These are phyloP conservation scores for Cryptococcus hybrid DNA, from an alignment of 1,284 basidiomycete genomes.

Conservation along the genomic window DNA sequence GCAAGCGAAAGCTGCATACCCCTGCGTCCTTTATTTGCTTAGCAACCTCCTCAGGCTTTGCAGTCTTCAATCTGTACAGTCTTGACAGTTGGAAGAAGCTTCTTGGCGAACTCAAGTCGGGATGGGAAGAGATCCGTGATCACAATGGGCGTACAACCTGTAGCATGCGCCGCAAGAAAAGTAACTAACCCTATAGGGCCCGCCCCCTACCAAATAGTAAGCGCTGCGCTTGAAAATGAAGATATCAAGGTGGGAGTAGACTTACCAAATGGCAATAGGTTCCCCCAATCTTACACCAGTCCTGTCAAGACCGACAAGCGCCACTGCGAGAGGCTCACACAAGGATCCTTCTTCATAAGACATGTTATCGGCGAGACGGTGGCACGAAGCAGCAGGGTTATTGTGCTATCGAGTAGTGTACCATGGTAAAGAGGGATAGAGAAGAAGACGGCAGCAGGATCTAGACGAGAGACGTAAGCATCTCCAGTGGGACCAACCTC, in stretches of 20 bases:
- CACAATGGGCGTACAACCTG: constrained; percentile 57
- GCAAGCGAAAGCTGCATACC: constrained; percentile 37
- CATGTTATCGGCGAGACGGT: constrained; percentile 54
- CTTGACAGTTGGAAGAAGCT: constrained; percentile 52
- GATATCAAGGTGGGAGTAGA: not conserved
- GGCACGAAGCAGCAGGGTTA: constrained; percentile 57
- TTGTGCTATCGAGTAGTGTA: constrained; percentile 54
- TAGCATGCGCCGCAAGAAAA: constrained; percentile 54
- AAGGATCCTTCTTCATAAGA: constrained; percentile 56
- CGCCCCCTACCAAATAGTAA: constrained; percentile 31
- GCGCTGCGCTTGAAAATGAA: not conserved
- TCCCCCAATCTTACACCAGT: constrained; percentile 54
- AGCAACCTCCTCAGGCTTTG: constrained; percentile 39
- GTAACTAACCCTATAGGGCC: constrained; percentile 58
- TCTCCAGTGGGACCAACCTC: not conserved
- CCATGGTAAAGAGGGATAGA: constrained; percentile 55
- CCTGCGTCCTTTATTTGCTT: constrained; percentile 42
- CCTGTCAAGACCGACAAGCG: constrained; percentile 55
- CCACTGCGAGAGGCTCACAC: constrained; percentile 56
- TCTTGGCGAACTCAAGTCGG: constrained; percentile 56
- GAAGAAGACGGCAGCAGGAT: constrained; percentile 54
- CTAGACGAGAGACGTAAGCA: constrained; percentile 14
- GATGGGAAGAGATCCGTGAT: constrained; percentile 55
- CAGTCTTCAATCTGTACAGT: constrained; percentile 46
- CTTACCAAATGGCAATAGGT: constrained; percentile 52